Percentiles rank a stretch among this genome's conserved stretches.
Evolutionary conservation across 2,329 filamentous ascomycete genomes (phyloP).

Genomic region (Phaeosphaeriaceae sp.): DNA sequence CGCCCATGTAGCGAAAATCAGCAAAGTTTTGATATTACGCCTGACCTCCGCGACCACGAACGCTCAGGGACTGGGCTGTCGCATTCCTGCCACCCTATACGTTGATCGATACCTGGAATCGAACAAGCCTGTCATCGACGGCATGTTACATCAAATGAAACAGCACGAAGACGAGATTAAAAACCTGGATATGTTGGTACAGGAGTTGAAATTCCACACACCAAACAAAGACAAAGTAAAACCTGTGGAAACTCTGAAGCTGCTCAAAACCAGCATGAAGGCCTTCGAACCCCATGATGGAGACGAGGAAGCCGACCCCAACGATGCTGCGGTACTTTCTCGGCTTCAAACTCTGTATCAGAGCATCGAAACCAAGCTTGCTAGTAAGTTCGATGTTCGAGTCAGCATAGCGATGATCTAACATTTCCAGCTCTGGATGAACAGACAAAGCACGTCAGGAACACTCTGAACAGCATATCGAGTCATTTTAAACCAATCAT

Average conservation of each 20-base stretch:
- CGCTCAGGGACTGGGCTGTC: conserved; percentile 52
- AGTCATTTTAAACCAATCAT: conserved; percentile 56
- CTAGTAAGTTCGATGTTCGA: conserved; percentile 19
- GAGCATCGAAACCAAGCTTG: conserved; percentile 42
- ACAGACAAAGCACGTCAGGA: conserved; percentile 50
- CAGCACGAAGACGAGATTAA: conserved; percentile 36
- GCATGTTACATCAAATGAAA: conserved; percentile 54
- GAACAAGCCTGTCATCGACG: conserved; percentile 56
- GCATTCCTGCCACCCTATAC: conserved; percentile 62
- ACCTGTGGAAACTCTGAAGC: conserved; percentile 44
- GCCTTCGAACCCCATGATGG: conserved; percentile 35
- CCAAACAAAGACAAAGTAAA: conserved; percentile 33
- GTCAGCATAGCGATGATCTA: conserved; percentile 5
- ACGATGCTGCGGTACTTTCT: conserved; percentile 28
- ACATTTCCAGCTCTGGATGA: conserved; percentile 50
- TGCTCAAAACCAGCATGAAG: conserved; percentile 49
- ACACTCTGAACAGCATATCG: conserved; percentile 53
- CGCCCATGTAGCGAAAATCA: conserved; percentile 45
- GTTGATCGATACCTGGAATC: conserved; percentile 66
- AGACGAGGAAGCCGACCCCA: conserved; percentile 14
- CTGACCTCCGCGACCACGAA: conserved; percentile 42
- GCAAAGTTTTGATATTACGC: conserved; percentile 62
- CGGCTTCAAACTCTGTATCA: conserved; percentile 39
- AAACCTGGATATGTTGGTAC: conserved; percentile 44
- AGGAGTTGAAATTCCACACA: conserved; percentile 45